A percentile compares a stretch with the other conserved stretches of the same genome.
phyloP scores from a whole-genome alignment of 768 basidiomycete genomes.

The Pleurotus salmoneostramineus region DNA sequence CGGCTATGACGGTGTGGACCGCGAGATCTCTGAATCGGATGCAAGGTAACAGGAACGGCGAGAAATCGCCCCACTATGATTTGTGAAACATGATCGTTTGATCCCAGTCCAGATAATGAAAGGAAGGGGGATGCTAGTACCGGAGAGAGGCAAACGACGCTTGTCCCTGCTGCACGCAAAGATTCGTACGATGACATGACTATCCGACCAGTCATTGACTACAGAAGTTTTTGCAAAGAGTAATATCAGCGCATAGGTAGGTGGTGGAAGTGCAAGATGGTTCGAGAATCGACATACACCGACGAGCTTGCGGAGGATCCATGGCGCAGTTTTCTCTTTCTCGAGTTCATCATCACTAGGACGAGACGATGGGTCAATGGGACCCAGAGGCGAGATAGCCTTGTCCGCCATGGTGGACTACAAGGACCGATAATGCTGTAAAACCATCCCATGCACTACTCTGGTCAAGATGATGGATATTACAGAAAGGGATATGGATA shows the following conservation, averaged over 20 bases:
- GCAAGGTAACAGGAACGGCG: conserved; percentile 58
- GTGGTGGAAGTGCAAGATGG: neutral
- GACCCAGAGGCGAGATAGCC: conserved; percentile 37
- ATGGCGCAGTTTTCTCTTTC: conserved; percentile 53
- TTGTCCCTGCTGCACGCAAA: conserved; percentile 54
- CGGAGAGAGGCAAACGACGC: conserved; percentile 57
- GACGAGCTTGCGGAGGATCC: conserved; percentile 62
- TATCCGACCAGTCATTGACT: conserved; percentile 62
- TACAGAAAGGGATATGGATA: too few relatives aligned
- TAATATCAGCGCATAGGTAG: neutral
- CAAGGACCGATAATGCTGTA: too few relatives aligned
- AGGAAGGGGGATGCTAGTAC: conserved; percentile 27
- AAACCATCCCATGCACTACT: too few relatives aligned
- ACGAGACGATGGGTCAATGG: conserved; percentile 45
- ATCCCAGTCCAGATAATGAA: conserved; percentile 1
- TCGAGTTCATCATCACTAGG: conserved; percentile 30
- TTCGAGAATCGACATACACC: conserved; percentile 51
- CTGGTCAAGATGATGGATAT: neutral
- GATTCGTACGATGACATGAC: conserved; percentile 64
- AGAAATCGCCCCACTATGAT: conserved; percentile 59
- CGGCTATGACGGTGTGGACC: conserved; percentile 56
- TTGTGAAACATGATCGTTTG: neutral
- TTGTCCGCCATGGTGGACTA: neutral
- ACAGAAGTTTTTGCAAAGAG: neutral
- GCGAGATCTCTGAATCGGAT: conserved; percentile 61